Evolutionary conservation across 75 land plant genomes (phyloP).

Genomic region (Larix kaempferi): DNA sequence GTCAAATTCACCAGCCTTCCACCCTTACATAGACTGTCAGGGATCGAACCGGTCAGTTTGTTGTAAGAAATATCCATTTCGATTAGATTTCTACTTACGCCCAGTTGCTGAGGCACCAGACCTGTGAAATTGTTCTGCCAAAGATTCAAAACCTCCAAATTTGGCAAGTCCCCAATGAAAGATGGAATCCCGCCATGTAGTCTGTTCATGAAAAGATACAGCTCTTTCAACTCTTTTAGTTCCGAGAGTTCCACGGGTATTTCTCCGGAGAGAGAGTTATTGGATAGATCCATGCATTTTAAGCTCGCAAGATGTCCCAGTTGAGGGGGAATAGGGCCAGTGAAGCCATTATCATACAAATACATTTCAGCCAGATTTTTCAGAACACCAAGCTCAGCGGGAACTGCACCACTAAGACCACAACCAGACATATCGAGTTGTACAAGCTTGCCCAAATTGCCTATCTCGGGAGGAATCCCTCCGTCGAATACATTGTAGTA

Average conservation of each 20-base stretch:
- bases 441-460: constrained; percentile 44
- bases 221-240: constrained; percentile 43
- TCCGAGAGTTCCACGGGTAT: constrained; percentile 48
- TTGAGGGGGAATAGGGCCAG: constrained; percentile 61
- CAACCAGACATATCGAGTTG: constrained; percentile 62
- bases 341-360: constrained; percentile 44
- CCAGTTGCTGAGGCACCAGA: neutral
- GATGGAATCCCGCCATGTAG: constrained; percentile 66
- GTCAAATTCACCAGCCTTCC: constrained; percentile 57
- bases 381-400: constrained; percentile 47
- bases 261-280: constrained; percentile 60
- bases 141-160: constrained; percentile 55
- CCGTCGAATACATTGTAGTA: constrained; percentile 64
- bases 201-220: constrained; percentile 68
- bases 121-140: constrained; percentile 84
- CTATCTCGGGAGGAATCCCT: constrained; percentile 65
- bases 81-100: neutral
- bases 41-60: constrained; percentile 10
- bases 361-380: constrained; percentile 43
- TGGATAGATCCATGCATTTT: constrained; percentile 49
- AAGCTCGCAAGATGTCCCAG: constrained; percentile 58
- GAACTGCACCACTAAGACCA: constrained; percentile 55
- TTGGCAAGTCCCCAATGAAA: constrained; percentile 50
- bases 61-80: neutral
- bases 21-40: constrained; percentile 65